Percentiles rank a stretch among this genome's conserved stretches.
These are phyloP conservation scores for Ganoderma lingzhi DNA, from an alignment of 1,284 basidiomycete species.

Conservation along the genomic window DNA sequence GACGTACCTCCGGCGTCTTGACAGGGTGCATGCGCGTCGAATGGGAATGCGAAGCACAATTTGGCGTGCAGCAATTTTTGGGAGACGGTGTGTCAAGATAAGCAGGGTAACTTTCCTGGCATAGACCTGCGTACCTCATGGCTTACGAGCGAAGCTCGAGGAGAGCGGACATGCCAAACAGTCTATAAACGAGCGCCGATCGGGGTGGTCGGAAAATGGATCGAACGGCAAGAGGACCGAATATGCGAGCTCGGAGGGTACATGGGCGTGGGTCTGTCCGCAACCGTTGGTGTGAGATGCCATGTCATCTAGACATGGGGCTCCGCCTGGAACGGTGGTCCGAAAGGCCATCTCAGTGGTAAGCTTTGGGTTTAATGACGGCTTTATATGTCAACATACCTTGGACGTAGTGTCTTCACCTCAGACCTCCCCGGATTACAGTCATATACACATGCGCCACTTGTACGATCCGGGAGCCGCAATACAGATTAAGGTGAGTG, in stretches of 20 bases:
- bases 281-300: not conserved
- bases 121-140: not conserved
- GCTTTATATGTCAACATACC: not conserved
- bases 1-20: not conserved
- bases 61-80: not conserved
- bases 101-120: not conserved
- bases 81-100: not conserved
- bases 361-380: not conserved
- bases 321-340: not conserved
- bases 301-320: no score
- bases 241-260: not conserved
- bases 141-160: not conserved
- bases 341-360: not conserved
- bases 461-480: no score
- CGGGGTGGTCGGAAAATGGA: not conserved
- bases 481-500: no score
- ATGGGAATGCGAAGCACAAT: not conserved
- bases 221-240: not conserved
- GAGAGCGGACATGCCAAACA: constrained; percentile 3
- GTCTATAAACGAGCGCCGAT: not conserved
- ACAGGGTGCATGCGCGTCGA: not conserved
- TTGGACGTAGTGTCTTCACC: not conserved
- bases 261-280: not conserved
- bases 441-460: no score
- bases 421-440: not conserved